Evolutionary conservation across 1,284 basidiomycete genomes (phyloP).

Genomic region (Xerocomus cyaneibrunnescens): DNA sequence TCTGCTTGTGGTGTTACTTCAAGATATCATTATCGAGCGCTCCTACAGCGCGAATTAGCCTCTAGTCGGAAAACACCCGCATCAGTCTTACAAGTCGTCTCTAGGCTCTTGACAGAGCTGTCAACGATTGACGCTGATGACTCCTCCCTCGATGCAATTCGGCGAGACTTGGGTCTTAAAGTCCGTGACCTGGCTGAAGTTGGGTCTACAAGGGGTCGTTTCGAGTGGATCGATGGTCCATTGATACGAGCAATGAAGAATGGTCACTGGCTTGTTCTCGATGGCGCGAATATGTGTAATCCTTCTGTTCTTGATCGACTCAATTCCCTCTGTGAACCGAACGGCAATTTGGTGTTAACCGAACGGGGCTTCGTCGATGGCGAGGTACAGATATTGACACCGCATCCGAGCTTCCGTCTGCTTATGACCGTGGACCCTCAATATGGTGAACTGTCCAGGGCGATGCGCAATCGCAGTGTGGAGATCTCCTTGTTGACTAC

Average conservation of each 20-base stretch:
- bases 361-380: constrained; percentile 88
- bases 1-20: constrained; percentile 37
- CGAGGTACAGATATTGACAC: constrained; percentile 70
- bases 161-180: constrained; percentile 17
- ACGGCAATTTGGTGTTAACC: constrained; percentile 80
- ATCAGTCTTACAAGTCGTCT: constrained; percentile 26
- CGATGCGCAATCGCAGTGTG: constrained; percentile 97
- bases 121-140: constrained; percentile 14
- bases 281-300: constrained; percentile 93
- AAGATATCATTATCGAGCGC: constrained; percentile 19
- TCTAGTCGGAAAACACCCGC: constrained; percentile 20
- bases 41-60: constrained; percentile 23
- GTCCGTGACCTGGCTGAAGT: constrained; percentile 18
- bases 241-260: constrained; percentile 83
- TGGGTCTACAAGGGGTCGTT: constrained; percentile 50
- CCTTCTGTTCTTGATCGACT: constrained; percentile 96
- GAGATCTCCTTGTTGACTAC: constrained; percentile 65
- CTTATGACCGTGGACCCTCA: constrained; percentile 94
- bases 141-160: constrained; percentile 9
- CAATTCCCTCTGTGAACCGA: constrained; percentile 92
- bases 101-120: constrained; percentile 27
- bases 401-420: constrained; percentile 88
- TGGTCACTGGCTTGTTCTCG: constrained; percentile 91
- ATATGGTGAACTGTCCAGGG: constrained; percentile 92
- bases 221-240: constrained; percentile 98